These are phyloP conservation scores for Fusarium incarnatum DNA, from an alignment of 2,329 filamentous ascomycete genomes.

Conservation along the genomic window DNA sequence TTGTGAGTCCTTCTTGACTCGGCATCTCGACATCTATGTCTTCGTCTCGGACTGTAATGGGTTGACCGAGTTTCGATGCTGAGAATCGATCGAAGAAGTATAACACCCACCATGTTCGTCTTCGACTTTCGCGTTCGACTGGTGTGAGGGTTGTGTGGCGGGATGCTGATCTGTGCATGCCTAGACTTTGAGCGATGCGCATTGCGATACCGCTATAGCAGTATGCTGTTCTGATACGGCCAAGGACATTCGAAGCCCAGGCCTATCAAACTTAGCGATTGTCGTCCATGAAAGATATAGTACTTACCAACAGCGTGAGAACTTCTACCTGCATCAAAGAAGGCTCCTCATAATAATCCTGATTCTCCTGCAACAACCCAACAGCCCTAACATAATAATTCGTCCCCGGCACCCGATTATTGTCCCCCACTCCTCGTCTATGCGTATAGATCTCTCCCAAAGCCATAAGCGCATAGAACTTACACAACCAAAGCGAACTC, in stretches of 20 bases:
- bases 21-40: slow-evolving; percentile 52
- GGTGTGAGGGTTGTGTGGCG: slow-evolving; percentile 33
- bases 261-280: too few species aligned
- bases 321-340: slow-evolving; percentile 59
- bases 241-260: slow-evolving; percentile 50
- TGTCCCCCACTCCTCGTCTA: slow-evolving; percentile 46
- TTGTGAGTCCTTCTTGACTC: slow-evolving; percentile 46
- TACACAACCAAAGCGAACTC: slow-evolving; percentile 53
- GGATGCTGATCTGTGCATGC: slow-evolving; percentile 54
- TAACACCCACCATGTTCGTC: slow-evolving; percentile 51
- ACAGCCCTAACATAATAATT: slow-evolving; percentile 57
- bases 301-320: slow-evolving; percentile 46
- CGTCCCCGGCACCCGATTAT: slow-evolving; percentile 54
- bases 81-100: slow-evolving; percentile 52
- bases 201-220: slow-evolving; percentile 51
- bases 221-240: slow-evolving; percentile 51
- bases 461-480: slow-evolving; percentile 58
- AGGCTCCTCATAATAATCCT: slow-evolving; percentile 56
- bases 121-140: slow-evolving; percentile 43
- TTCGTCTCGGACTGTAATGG: slow-evolving; percentile 48
- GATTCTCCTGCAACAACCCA: slow-evolving; percentile 51
- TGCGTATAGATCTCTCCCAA: slow-evolving; percentile 59
- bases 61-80: slow-evolving; percentile 50
- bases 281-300: too few species aligned
- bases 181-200: slow-evolving; percentile 56